These are phyloP conservation scores for Penicillium atrosanguineum DNA, from an alignment of 495 filamentous ascomycete species.

Conservation along the genomic window DNA sequence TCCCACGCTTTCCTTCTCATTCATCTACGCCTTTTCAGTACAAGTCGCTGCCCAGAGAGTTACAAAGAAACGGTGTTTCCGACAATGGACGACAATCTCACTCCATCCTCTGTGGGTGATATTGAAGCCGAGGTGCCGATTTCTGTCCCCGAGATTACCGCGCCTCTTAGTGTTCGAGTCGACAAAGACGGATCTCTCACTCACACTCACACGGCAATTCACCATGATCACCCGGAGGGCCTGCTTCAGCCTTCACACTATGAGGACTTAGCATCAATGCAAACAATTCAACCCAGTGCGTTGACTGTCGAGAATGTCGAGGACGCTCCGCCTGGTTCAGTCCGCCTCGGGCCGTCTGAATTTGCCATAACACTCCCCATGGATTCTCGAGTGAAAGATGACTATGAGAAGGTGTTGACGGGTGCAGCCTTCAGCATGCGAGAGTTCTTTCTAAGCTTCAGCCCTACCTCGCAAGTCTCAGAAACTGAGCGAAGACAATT, in stretches of 20 bases:
- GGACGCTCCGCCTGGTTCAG: slow-evolving; percentile 33
- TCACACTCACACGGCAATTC: slow-evolving; percentile 19
- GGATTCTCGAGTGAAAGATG: slow-evolving; percentile 45
- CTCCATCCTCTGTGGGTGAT: slow-evolving; percentile 44
- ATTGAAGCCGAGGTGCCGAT: slow-evolving; percentile 33
- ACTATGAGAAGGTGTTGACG: slow-evolving; percentile 37
- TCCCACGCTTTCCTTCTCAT: not conserved
- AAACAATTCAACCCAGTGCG: slow-evolving; percentile 45
- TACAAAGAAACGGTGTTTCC: not conserved
- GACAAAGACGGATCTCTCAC: slow-evolving; percentile 24
- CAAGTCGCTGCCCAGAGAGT: not conserved
- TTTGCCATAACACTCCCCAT: slow-evolving; percentile 46
- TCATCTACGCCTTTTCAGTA: not conserved
- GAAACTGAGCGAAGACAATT: slow-evolving; percentile 22
- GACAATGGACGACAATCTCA: slow-evolving; percentile 15
- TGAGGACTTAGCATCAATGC: slow-evolving; percentile 16
- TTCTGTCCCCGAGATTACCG: slow-evolving; percentile 29
- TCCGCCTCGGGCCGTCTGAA: slow-evolving; percentile 41
- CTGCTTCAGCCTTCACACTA: slow-evolving; percentile 23
- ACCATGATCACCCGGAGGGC: slow-evolving; percentile 22
- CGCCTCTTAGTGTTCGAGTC: slow-evolving; percentile 39
- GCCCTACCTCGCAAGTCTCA: slow-evolving; percentile 6
- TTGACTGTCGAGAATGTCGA: slow-evolving; percentile 33
- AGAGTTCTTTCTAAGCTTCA: slow-evolving; percentile 24
- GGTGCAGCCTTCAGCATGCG: slow-evolving; percentile 25